Percentiles rank a stretch among this genome's conserved stretches.
Evolutionary conservation across 495 filamentous ascomycete genomes (phyloP).

Genomic region (Neurospora hispaniola): DNA sequence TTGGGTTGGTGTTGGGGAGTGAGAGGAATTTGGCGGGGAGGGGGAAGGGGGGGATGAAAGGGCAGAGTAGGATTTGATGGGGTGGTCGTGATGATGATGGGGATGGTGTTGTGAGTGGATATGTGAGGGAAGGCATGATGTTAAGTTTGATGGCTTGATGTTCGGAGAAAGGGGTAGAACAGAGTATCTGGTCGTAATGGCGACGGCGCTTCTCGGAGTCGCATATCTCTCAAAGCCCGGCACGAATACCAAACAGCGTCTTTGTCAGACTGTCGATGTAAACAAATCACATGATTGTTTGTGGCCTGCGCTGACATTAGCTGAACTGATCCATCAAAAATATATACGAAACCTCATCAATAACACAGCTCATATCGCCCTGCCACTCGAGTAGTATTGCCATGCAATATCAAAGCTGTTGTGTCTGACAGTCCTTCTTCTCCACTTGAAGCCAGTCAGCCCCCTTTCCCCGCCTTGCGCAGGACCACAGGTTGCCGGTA

Average conservation of each 20-base stretch:
- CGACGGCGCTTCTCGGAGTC: not conserved
- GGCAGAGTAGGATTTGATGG: conserved; percentile 1
- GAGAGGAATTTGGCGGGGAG: conserved; percentile 22
- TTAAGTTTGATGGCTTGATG: not conserved
- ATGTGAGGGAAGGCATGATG: not conserved
- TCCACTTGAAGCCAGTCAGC: not conserved
- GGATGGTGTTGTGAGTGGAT: not conserved
- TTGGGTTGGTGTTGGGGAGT: conserved; percentile 43
- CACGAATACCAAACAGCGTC: not conserved
- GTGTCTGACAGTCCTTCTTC: not conserved
- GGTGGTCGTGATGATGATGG: not conserved
- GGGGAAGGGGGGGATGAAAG: not conserved
- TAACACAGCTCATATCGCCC: not conserved
- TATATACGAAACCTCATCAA: not conserved
- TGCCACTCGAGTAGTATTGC: not conserved
- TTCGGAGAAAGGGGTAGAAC: not conserved
- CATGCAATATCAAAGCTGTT: not conserved
- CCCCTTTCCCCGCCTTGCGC: not conserved
- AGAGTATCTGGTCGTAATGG: not conserved
- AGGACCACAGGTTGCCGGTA: not conserved
- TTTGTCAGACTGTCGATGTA: not conserved
- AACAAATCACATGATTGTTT: not conserved
- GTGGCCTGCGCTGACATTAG: not conserved
- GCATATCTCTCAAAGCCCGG: not conserved
- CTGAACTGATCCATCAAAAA: not conserved